Conservation (phyloP, 345 rosid species). For the Brassica cretica region DNA sequence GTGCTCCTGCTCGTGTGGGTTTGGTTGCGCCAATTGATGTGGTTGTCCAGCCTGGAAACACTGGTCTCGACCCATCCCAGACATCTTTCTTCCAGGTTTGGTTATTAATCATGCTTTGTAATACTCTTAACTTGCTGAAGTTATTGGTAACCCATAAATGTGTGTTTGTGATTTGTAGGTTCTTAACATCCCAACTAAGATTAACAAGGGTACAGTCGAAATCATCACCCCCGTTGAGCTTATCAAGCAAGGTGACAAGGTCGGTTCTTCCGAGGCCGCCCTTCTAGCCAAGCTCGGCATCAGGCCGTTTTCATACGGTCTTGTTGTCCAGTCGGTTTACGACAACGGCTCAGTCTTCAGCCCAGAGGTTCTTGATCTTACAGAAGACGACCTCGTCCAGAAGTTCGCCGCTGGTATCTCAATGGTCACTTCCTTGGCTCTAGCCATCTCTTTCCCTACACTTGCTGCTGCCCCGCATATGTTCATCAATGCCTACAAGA, state of each 20-base stretch:
- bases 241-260: slow-evolving; percentile 78
- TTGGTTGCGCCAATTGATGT: slow-evolving; percentile 95
- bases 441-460: slow-evolving; percentile 72
- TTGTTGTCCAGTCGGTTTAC: slow-evolving; percentile 65
- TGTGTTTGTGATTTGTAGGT: slow-evolving; percentile 41
- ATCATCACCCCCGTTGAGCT: slow-evolving; percentile 81
- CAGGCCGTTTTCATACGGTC: slow-evolving; percentile 87
- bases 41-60: slow-evolving; percentile 96
- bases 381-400: slow-evolving; percentile 76
- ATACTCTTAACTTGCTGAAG: neutral
- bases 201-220: slow-evolving; percentile 87
- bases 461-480: slow-evolving; percentile 74
- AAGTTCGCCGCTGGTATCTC: slow-evolving; percentile 85
- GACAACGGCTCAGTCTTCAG: slow-evolving; percentile 91
- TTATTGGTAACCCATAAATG: neutral
- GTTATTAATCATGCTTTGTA: neutral
- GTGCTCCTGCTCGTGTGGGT: slow-evolving; percentile 99
- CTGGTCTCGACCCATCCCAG: slow-evolving; percentile 97
- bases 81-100: slow-evolving; percentile 95
- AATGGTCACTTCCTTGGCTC: slow-evolving; percentile 78
- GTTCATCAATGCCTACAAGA: slow-evolving; percentile 85
- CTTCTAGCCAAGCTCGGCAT: slow-evolving; percentile 71
- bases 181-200: slow-evolving; percentile 77
- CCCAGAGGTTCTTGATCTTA: slow-evolving; percentile 87
- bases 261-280: slow-evolving; percentile 84